phyloP scores from a whole-genome alignment of 306 rosid genomes.

The Acacia crassicarpa region DNA sequence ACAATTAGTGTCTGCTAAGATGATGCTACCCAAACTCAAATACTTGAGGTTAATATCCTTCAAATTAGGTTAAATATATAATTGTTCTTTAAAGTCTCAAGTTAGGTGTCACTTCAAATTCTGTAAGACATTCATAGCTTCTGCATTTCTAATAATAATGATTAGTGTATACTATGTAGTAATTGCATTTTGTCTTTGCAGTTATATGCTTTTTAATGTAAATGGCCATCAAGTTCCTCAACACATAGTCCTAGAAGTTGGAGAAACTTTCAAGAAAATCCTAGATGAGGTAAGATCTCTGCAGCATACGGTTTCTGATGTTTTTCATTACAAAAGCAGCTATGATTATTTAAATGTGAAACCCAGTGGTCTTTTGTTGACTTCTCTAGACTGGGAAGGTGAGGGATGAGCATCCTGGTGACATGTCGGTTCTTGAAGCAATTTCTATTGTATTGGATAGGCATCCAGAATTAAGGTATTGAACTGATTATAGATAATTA shows the following conservation, averaged over 20 bases:
- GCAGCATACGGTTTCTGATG: slow-evolving; percentile 6
- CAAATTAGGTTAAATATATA: neutral
- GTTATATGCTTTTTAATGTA: slow-evolving; percentile 63
- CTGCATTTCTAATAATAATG: slow-evolving; percentile 6
- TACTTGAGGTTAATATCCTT: neutral
- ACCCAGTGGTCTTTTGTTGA: slow-evolving; percentile 20
- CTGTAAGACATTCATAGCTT: neutral
- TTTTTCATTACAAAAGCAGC: neutral
- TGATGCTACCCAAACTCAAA: neutral
- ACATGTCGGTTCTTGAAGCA: slow-evolving; percentile 65
- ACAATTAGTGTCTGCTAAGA: neutral
- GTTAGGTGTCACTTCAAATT: neutral
- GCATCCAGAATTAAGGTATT: slow-evolving; percentile 66
- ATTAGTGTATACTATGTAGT: neutral
- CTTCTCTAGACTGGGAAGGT: slow-evolving; percentile 60
- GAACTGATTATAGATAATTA: neutral
- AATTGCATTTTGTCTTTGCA: slow-evolving; percentile 40
- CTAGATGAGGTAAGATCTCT: slow-evolving; percentile 54
- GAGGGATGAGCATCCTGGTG: slow-evolving; percentile 63
- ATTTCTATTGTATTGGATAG: slow-evolving; percentile 61
- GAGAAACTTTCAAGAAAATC: slow-evolving; percentile 68
- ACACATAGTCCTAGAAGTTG: slow-evolving; percentile 64
- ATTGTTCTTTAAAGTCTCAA: neutral
- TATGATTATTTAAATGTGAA: slow-evolving; percentile 25
- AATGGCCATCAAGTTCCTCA: slow-evolving; percentile 79